Base-by-base conservation (phyloP, 2,329 filamentous ascomycete species). In the Paecilomyces sp. region DNA sequence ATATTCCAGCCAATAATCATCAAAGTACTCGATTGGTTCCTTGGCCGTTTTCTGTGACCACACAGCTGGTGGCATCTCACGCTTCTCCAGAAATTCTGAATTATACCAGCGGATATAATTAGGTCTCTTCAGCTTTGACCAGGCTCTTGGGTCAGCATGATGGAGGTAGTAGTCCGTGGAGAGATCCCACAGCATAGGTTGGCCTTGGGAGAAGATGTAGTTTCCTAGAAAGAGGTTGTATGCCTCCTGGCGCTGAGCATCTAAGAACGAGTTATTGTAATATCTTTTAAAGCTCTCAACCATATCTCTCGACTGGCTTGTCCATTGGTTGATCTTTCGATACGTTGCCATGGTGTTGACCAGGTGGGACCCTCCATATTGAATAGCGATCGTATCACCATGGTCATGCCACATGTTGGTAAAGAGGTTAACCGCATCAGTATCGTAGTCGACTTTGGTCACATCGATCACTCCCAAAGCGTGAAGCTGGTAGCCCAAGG, bases 341-440 rank as follows among this genome's bases (percentile, higher is more conserved):
- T 99, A 99, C 3, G 94, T 99, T 65, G 96, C 92, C 92, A 99
- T 97, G 0, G 94, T 99, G 72, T 99, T 99, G 67, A 99, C 94
- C 0, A 99, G 83, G 74, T 99, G 94, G 2, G 92, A 97, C 9
- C 94, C 94, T 59, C 94, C 94, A 67, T 99, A 99, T 72, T 99
- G 94, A 58, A 97, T 89, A 0, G 94, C 94, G 68, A 99, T 97
- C 3, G 92, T 97, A 74, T 99, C 94, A 60, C 94, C 94, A 70
- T 99, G 94, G 66, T 96, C 92, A 73, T 97, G 92, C 77, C 92
- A 96, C 93, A 99, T 97, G 68, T 96, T 90, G 1, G 94, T 97
- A 67, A 99, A 97, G 9, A 97, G 84, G 67, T 97, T 96, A 60
- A 97, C 89, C 1, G 91, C 92, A 76, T 99, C 94, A 0, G 92